Evolutionary conservation across 148 eudicot species (phyloP), one percentile per base, ranked within the genome.

Genomic region (Vaccinium myrtillus): DNA sequence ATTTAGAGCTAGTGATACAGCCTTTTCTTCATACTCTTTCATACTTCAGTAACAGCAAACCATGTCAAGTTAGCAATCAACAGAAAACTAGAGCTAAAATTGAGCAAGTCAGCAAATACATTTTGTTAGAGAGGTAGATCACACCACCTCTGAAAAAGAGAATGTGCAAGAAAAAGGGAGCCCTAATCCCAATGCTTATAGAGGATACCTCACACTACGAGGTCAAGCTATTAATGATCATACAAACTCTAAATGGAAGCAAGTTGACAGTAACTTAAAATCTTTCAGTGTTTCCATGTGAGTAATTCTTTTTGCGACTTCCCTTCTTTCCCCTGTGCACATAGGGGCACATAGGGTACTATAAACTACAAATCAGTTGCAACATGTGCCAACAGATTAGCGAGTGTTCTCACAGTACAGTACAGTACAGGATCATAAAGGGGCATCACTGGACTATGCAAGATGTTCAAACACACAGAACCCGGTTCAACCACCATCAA

Each of bases 11-110:
- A 96, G 82, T 16, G 91, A 87, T 19, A 96, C 97, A 1, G 98
- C 99, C 90, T 73, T 93, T 81, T 96, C 99, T 86, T 96, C 99
- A 73, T 96, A 96, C 56, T 94, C 97, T 88, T 87, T 89, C 97
- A 96, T 88, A 78, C 99, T 96, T 83, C 81, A 23, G 36, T 53
- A 65, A 46, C 16, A 78, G 82, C n/a, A 84, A 74, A 82, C 36
- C 48, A 10, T 61, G 70, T 23, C 9, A n/a, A 65, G 75, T 56
- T 23, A 78, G 43, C 71, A 56, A 71, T 27, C 77, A 55, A 56
- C 54, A 63, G 19, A 10, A 43, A 23, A 27, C n/a, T 27, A 77
- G 56, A 56, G 51, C 74, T 8, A 8, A 48, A 75, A 75, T 25
- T n/a, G 43, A 32, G 8, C 19, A 55, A 55, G 19, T 48, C 54